These are phyloP conservation scores for Zancudomyces culisetae DNA, from an alignment of 371 early-diverging fungal genomes.

Conservation along the genomic window DNA sequence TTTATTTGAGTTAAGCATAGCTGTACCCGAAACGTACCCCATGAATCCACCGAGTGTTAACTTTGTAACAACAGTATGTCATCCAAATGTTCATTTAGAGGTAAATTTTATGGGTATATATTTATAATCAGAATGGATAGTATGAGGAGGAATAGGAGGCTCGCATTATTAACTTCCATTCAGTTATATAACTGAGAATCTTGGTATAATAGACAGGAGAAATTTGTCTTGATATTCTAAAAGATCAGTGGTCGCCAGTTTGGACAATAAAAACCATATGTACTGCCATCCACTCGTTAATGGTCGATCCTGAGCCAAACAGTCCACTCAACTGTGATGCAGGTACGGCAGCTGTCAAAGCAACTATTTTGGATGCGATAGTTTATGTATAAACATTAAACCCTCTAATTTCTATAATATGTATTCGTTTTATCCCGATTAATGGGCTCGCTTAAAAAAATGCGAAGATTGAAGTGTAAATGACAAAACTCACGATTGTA, in stretches of 20 bases:
- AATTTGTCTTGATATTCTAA: conserved; percentile 66
- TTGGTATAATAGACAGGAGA: conserved; percentile 36
- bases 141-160: background rate
- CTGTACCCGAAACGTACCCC: conserved; percentile 32
- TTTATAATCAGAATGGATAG: conserved; percentile 16
- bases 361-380: background rate
- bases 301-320: conserved; percentile 57
- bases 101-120: background rate
- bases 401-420: background rate
- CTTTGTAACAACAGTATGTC: conserved; percentile 61
- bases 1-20: conserved; percentile 14
- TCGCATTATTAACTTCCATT: background rate
- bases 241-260: conserved; percentile 65
- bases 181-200: background rate
- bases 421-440: background rate
- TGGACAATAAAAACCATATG: conserved; percentile 56
- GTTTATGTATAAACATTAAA: background rate
- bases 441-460: background rate
- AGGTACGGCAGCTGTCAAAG: background rate
- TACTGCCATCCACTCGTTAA: conserved; percentile 45
- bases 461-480: background rate
- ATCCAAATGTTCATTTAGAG: conserved; percentile 60
- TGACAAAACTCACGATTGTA: background rate
- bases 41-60: conserved; percentile 47
- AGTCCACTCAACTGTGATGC: conserved; percentile 91